Base-by-base conservation (phyloP, 1,284 basidiomycete genomes). In the Leccinum subspadiceum region DNA sequence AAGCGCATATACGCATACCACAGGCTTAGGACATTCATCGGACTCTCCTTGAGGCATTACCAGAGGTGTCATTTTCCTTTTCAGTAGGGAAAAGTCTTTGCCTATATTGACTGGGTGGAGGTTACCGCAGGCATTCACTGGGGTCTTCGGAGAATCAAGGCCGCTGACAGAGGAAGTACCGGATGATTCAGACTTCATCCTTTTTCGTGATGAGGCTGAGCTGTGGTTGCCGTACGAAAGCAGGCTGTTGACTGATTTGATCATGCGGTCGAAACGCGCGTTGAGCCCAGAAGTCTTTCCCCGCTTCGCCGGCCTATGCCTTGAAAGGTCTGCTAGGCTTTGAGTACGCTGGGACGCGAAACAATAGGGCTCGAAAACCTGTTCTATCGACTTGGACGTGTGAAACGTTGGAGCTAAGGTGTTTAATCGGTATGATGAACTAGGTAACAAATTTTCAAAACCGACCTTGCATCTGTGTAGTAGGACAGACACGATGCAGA, bases 221-320 rank as follows among this genome's bases (percentile, higher is more conserved):
- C 67, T 58, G 33, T 56, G 60, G 31, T 55, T 61, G 48, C 61
- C 50, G 55, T 57, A 68, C 2, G 70, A 68, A 53, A 77, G 73
- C 24, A 78, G 72, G 26, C 76, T 62, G 57, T 81, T 78, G 73
- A 87, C 81, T 4, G 80, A 78, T 54, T 82, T 77, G 22, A 88
- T 75, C 87, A 90, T 89, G 50, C 77, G 77, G 68, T 90, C 87
- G 63, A 83, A 88, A 37, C 81, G 81, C 22, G 78, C 68, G 64
- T 90, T 90, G 54, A 85, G 71, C n/a, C 79, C 79, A 48, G 68
- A 71, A n/a, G 72, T 75, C 64, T 77, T 81, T 46, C 78, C 78
- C 26, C 81, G 79, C 61, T 85, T 87, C 26, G 66, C 49, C 54
- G 64, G 60, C 22, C 48, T 55, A 44, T 41, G 29, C 5, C 61